Evolutionary conservation across 352 stramenopile species (phyloP), one percentile per base, ranked within the genome.

Genomic region (Phytophthora colocasiae): DNA sequence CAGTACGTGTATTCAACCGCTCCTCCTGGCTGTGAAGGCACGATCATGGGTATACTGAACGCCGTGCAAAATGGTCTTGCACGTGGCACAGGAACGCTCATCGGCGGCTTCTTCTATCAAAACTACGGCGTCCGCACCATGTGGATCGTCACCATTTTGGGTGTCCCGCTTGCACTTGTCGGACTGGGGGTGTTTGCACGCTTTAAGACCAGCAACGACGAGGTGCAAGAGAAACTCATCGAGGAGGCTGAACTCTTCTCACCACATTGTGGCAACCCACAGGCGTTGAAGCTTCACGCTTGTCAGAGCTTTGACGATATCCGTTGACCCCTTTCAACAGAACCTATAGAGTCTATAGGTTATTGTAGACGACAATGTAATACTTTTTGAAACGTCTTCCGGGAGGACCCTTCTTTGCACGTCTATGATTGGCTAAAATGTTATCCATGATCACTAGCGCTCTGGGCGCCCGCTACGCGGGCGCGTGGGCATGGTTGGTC

Each of bases 81-180:
- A 0, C 83, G 84, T n/a, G 84, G 80, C 22, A 63, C 76, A 8
- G 87, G 83, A 12, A 93, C 85, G 48, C 71, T 95, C 22, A 72
- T 93, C 12, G 84, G 87, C 12, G 87, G 87, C 40, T 91, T 82
- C 69, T 82, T 95, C 24, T 95, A 93, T 73, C 69, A 95, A 49
- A 55, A 81, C 68, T 91, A 85, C 55, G 83, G 79, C 11, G 78
- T 83, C 1, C 70, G 65, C 29, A 80, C 58, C 2, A 91, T 95
- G 83, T 95, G 87, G 85, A 55, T 87, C 17, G 66, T 87, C 32
- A 82, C 84, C 3, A 81, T 90, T 46, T 50, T 91, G 6, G 83
- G 83, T 17, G 87, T 93, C 44, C 87, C 87, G 1, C 70, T 93
- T 14, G 77, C 83, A 26, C 69, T 92, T 10, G 7, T 88, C 2